These are phyloP conservation scores for Helianthus annuus DNA, from an alignment of 129 eudicot species.

Conservation along the genomic window HanXRQr2.0-SUNRISE NC_035449.2:125234377-125234876, in stretches of 20 bases:
- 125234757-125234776: too few relatives aligned
- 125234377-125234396: slow-evolving; percentile 33
- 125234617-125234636: slow-evolving; percentile 2
- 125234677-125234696: too few relatives aligned
- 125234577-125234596: neutral
- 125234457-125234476: slow-evolving; percentile 43
- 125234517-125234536: slow-evolving; percentile 10
- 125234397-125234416: neutral
- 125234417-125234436: slow-evolving; percentile 33
- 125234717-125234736: too few relatives aligned
- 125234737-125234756: too few relatives aligned
- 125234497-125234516: slow-evolving; percentile 36
- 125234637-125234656: neutral
- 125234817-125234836: too few relatives aligned
- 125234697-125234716: too few relatives aligned
- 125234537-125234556: neutral
- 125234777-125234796: too few relatives aligned
- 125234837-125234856: too few relatives aligned
- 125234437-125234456: slow-evolving; percentile 30
- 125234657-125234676: too few relatives aligned
- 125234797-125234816: too few relatives aligned
- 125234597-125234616: neutral
- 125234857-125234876: too few relatives aligned
- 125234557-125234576: neutral
- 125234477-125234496: slow-evolving; percentile 16